phyloP scores from a whole-genome alignment of 768 basidiomycete species.

The Daedaleopsis sinensis region DNA sequence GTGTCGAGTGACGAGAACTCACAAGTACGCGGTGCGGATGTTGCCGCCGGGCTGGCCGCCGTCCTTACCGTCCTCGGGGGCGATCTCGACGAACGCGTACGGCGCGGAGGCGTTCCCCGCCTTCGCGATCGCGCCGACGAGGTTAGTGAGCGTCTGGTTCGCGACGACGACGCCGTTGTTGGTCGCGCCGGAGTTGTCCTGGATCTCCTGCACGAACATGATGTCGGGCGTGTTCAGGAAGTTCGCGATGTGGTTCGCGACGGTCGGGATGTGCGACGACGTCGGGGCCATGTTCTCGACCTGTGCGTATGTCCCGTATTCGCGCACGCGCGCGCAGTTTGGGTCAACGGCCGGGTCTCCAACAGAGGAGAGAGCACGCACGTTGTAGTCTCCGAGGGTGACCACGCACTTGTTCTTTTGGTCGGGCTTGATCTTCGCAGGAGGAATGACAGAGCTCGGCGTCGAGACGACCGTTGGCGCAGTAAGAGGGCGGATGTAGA shows the following conservation, averaged over 20 bases:
- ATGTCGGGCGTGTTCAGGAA: slow-evolving; percentile 58
- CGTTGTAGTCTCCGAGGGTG: slow-evolving; percentile 65
- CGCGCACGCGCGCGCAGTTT: neutral
- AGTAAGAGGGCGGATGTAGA: slow-evolving; percentile 58
- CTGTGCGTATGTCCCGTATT: too few species aligned
- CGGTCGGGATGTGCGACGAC: slow-evolving; percentile 21
- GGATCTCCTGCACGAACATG: slow-evolving; percentile 67
- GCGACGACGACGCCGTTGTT: slow-evolving; percentile 57
- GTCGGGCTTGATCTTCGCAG: slow-evolving; percentile 42
- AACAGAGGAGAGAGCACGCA: slow-evolving; percentile 22
- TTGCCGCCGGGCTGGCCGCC: slow-evolving; percentile 68
- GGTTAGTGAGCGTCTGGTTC: slow-evolving; percentile 51
- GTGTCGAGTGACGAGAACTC: slow-evolving; percentile 18
- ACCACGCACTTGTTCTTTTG: slow-evolving; percentile 40
- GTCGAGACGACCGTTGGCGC: slow-evolving; percentile 51
- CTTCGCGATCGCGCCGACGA: slow-evolving; percentile 48
- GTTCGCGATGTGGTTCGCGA: slow-evolving; percentile 57
- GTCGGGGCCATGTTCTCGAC: slow-evolving; percentile 28
- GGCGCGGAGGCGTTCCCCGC: slow-evolving; percentile 34
- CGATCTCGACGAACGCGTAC: slow-evolving; percentile 52
- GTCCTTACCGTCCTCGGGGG: slow-evolving; percentile 53
- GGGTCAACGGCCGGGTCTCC: neutral
- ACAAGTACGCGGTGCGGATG: slow-evolving; percentile 61
- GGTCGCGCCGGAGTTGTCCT: slow-evolving; percentile 55
- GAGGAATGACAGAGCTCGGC: slow-evolving; percentile 38